phyloP scores from a whole-genome alignment of 2,329 filamentous ascomycete genomes.

The Didymosphaeria variabile region DNA sequence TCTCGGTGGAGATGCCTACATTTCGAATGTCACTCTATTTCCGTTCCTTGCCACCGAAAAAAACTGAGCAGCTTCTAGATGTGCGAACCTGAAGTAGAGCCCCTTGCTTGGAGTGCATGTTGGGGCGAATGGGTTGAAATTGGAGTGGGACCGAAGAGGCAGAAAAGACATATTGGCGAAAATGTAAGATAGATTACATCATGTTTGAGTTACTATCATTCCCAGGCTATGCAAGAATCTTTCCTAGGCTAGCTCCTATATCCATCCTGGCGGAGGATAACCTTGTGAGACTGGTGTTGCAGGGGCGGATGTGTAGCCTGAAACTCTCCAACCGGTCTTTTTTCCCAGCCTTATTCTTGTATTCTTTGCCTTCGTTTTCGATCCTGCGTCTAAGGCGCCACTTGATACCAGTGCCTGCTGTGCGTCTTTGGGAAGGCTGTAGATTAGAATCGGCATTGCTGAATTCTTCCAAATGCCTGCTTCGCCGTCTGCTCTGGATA shows the following conservation, averaged over 20 bases:
- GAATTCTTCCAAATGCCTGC: constrained; percentile 42
- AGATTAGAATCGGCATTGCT: constrained; percentile 38
- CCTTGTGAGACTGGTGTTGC: not conserved
- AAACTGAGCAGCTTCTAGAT: constrained; percentile 24
- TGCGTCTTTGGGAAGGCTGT: constrained; percentile 33
- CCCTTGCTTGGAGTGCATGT: constrained; percentile 42
- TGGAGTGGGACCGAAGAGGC: constrained; percentile 25
- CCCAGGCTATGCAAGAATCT: too few species aligned
- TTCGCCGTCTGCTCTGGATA: constrained; percentile 21
- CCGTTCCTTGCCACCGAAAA: too few species aligned
- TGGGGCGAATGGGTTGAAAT: constrained; percentile 31
- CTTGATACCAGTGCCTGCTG: constrained; percentile 10
- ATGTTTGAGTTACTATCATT: too few species aligned
- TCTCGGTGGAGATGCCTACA: too few species aligned
- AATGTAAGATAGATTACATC: too few species aligned
- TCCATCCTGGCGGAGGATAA: not conserved
- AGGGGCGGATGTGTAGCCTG: constrained; percentile 17
- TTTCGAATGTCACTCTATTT: too few species aligned
- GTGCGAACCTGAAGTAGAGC: constrained; percentile 48
- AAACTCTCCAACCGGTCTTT: constrained; percentile 30
- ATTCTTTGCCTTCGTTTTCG: constrained; percentile 16
- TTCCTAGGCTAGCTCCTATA: not conserved
- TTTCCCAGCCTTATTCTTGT: constrained; percentile 25
- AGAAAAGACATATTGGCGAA: not conserved
- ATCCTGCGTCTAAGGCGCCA: not conserved